Conservation (phyloP, 768 basidiomycete species). For the Kwoniella europaea region DNA sequence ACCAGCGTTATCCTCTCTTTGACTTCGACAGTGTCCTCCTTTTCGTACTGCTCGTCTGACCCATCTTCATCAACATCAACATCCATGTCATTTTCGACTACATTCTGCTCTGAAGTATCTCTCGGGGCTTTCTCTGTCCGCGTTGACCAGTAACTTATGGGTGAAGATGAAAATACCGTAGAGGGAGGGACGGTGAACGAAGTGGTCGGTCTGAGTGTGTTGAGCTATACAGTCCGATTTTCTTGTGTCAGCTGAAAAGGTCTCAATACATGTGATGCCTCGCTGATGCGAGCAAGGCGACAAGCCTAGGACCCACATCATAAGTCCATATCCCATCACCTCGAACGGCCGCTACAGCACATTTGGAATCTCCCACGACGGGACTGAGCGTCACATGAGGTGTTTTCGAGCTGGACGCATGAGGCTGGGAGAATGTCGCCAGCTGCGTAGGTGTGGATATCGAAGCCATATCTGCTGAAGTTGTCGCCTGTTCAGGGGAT, state of each 20-base stretch:
- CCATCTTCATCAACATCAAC: conserved; percentile 29
- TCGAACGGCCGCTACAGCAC: conserved; percentile 55
- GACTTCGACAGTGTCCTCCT: conserved; percentile 31
- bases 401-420: conserved; percentile 46
- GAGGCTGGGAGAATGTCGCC: conserved; percentile 51
- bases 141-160: conserved; percentile 42
- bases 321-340: conserved; percentile 58
- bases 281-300: not conserved
- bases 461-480: conserved; percentile 17
- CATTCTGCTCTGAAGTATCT: conserved; percentile 24
- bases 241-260: too few relatives aligned
- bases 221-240: conserved; percentile 32
- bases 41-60: conserved; percentile 23
- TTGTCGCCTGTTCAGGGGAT: not conserved
- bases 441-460: conserved; percentile 49
- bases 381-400: conserved; percentile 45
- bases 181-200: conserved; percentile 55
- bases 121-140: not conserved
- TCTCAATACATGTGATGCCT: not conserved
- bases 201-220: conserved; percentile 49
- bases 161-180: conserved; percentile 45
- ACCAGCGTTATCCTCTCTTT: conserved; percentile 22
- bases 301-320: conserved; percentile 47
- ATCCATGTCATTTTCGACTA: conserved; percentile 26
- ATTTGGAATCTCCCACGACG: conserved; percentile 37